Evolutionary conservation across 345 rosid species (phyloP), one percentile per base, ranked within the genome.

Genomic region (Geranium rotundifolium): DNA sequence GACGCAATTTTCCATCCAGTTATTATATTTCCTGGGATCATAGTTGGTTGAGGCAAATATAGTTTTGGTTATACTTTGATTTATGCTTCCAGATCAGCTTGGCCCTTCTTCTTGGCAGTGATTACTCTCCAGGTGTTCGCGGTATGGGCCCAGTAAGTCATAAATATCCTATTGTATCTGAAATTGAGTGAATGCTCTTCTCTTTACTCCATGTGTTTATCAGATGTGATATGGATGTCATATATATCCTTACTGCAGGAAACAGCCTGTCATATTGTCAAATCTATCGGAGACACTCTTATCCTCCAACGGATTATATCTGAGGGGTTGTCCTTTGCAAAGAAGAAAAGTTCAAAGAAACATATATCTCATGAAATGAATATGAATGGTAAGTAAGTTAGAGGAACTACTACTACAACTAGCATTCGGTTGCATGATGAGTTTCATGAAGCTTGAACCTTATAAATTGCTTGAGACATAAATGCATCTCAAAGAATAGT

Each of bases 81-180:
- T 58, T 66, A 57, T 64, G 59, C 52, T 61, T 63, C 71, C 75
- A 93, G 97, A 90, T 93, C 71, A 74, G 90, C 37, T 70, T 93
- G 54, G 96, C 95, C 49, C 87, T 90, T 69, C 77, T 93, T 72
- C 90, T 93, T 63, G 97, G 99, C 71, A 62, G 97, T 68, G 99
- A 93, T 71, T 93, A 90, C 76, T 88, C 83, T 61, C 85, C 64
- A 13, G 95, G 97, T 62, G 84, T 93, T 67, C 87, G 76, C 60
- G 96, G 96, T 73, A 74, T 93, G 56, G 91, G 97, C 69, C 85
- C 74, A 66, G 99, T 90, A 73, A 62, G 87, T 79, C 58, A 23
- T 67, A 23, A 30, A 31, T 31, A 63, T 58, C 58, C 74, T 64
- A 39, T 23, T 63, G 65, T 73, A 61, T 62, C 67, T 63, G 31